Evolutionary conservation across 768 basidiomycete genomes (phyloP).

Genomic region (Xerocomellus chrysenteron): DNA sequence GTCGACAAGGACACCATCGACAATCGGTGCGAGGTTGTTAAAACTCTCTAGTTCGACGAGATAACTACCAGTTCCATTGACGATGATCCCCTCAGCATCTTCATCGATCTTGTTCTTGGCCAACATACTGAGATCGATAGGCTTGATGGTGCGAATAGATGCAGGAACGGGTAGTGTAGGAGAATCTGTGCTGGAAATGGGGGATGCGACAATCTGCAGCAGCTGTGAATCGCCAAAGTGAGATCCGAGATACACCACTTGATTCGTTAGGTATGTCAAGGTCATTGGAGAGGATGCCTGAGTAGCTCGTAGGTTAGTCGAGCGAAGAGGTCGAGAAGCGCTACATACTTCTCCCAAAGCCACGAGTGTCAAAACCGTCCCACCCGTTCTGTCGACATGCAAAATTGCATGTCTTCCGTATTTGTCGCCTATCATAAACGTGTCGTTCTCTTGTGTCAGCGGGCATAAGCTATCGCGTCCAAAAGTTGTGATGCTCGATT

Average conservation of each 20-base stretch:
- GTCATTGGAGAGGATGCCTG: conserved; percentile 72
- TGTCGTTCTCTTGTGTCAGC: conserved; percentile 44
- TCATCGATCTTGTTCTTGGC: conserved; percentile 35
- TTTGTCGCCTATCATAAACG: conserved; percentile 64
- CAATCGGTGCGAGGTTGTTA: conserved; percentile 80
- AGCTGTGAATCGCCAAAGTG: conserved; percentile 82
- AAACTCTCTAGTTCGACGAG: conserved; percentile 62
- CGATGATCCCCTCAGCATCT: conserved; percentile 43
- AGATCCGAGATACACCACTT: conserved; percentile 76
- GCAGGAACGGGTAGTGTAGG: conserved; percentile 54
- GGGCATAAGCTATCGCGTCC: conserved; percentile 46
- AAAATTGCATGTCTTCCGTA: conserved; percentile 72
- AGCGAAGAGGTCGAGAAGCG: not conserved
- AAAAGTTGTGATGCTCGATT: not conserved
- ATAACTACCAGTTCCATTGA: conserved; percentile 54
- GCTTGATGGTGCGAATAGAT: conserved; percentile 43
- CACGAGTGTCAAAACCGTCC: conserved; percentile 45
- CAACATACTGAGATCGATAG: conserved; percentile 37
- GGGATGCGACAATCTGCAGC: conserved; percentile 51
- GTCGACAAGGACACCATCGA: conserved; percentile 78
- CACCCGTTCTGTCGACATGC: conserved; percentile 45
- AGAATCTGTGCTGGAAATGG: conserved; percentile 39
- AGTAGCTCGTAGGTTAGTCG: not conserved
- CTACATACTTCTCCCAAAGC: conserved; percentile 69
- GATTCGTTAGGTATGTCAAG: conserved; percentile 68